A percentile compares a stretch with the other conserved stretches of the same genome.
phyloP scores from a whole-genome alignment of 257 asterid species.

The Rauvolfia tetraphylla region DNA sequence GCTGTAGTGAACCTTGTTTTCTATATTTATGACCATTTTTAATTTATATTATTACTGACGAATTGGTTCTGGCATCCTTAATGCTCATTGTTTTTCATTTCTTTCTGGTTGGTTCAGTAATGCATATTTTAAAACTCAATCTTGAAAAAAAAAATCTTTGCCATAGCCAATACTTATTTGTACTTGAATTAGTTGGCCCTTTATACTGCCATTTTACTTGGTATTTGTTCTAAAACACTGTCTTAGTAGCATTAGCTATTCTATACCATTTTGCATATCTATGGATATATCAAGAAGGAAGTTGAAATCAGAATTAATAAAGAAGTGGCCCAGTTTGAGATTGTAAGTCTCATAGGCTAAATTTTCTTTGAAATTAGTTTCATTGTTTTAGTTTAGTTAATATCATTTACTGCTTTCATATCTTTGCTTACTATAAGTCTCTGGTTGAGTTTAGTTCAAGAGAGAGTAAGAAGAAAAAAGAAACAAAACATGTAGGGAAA shows the following conservation, averaged over 20 bases:
- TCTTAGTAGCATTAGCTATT: neutral
- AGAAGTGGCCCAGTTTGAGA: slow-evolving; percentile 64
- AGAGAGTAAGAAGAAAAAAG: neutral
- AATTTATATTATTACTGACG: neutral
- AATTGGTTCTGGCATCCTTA: neutral
- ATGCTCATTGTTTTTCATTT: neutral
- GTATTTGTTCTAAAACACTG: neutral
- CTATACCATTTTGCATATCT: neutral
- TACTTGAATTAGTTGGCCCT: neutral
- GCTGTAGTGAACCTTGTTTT: slow-evolving; percentile 35
- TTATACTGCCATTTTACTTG: neutral
- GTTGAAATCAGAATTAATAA: slow-evolving; percentile 43
- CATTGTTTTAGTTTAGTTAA: too few species aligned
- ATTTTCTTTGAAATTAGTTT: neutral
- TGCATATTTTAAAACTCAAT: neutral
- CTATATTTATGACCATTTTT: neutral
- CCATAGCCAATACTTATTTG: neutral
- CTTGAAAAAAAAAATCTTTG: neutral
- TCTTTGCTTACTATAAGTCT: neutral
- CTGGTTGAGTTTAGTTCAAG: neutral
- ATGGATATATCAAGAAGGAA: neutral
- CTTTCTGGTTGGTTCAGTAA: neutral
- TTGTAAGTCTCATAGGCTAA: slow-evolving; percentile 42
- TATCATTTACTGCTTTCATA: neutral
- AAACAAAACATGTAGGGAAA: neutral